Evolutionary conservation across 179 eudicot species (phyloP), one percentile per base, ranked within the genome.

Genomic region (Corrigiola litoralis): DNA sequence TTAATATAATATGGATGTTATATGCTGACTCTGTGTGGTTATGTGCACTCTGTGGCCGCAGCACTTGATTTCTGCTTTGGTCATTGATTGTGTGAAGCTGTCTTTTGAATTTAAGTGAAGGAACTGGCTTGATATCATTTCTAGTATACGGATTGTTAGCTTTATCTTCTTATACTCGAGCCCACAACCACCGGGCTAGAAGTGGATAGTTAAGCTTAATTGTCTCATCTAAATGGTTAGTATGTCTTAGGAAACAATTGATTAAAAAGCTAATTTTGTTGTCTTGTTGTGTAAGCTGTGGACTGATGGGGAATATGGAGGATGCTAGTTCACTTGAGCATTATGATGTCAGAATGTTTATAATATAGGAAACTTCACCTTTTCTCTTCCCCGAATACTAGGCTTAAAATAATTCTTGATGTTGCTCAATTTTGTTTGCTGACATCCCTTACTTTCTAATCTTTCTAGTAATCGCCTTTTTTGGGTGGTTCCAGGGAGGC

Each of bases 401-500:
- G 66, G 41, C 47, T 4, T 52, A 6, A 47, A 18, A 8, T 31
- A 17, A n/a, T 38, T 62, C 37, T 54, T 53, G 29, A 27, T 62
- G 10, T 41, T 34, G 14, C 12, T 56, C 12, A 61, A 45, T 27
- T 58, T 33, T 18, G 42, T 28, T 45, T 45, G 27, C 56, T 38
- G 20, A 27, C 33, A 13, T 34, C 46, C 37, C 29, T 9, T 8
- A 17, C 66, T 44, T 48, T 65, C 62, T 46, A 42, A 69, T 37
- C 47, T 45, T 13, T 13, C 3, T 20, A 1, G 33, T 38, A 18
- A 7, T 17, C 20, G 7, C n/a, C n/a, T 61, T 32, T 42, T 58
- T 72, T 76, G 59, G 24, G 38, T 76, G 53, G 69, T 71, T 80
- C 48, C 82, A 94, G 99, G 99, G 99, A 60, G 99, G 99, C 62